These are phyloP conservation scores for Solanum tacnaense DNA, from an alignment of 257 asterid genomes.

Conservation along the genomic window DNA sequence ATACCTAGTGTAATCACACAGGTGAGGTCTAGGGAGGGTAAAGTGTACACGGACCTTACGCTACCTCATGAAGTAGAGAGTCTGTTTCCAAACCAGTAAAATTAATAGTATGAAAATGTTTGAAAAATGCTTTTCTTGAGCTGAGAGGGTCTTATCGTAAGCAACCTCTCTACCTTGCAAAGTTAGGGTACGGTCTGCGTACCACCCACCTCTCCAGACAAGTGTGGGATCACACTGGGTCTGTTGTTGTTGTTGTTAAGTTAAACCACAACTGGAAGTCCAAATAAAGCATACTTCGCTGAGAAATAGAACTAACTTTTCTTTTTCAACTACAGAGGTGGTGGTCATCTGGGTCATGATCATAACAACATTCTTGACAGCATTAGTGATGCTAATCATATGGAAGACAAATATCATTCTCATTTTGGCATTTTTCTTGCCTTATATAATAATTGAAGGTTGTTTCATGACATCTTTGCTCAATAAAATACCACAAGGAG, in stretches of 20 bases:
- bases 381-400: constrained; percentile 36
- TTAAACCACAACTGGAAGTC: not conserved
- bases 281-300: not conserved
- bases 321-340: constrained; percentile 23
- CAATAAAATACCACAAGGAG: constrained; percentile 70
- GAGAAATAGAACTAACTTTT: not conserved
- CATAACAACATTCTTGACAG: constrained; percentile 33
- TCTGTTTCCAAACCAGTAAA: not conserved
- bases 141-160: not conserved
- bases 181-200: not conserved
- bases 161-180: not conserved
- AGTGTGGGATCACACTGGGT: not conserved
- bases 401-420: constrained; percentile 17
- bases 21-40: not conserved
- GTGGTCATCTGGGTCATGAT: constrained; percentile 80
- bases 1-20: not conserved
- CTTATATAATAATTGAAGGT: constrained; percentile 41
- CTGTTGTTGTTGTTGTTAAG: no score
- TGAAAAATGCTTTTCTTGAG: not conserved
- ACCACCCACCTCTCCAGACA: not conserved
- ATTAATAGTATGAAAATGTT: not conserved
- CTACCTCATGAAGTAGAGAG: not conserved
- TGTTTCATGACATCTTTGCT: constrained; percentile 52
- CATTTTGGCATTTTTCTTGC: constrained; percentile 38
- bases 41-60: not conserved